Evolutionary conservation across 768 basidiomycete genomes (phyloP).

Genomic region (Mycena vulgaris): DNA sequence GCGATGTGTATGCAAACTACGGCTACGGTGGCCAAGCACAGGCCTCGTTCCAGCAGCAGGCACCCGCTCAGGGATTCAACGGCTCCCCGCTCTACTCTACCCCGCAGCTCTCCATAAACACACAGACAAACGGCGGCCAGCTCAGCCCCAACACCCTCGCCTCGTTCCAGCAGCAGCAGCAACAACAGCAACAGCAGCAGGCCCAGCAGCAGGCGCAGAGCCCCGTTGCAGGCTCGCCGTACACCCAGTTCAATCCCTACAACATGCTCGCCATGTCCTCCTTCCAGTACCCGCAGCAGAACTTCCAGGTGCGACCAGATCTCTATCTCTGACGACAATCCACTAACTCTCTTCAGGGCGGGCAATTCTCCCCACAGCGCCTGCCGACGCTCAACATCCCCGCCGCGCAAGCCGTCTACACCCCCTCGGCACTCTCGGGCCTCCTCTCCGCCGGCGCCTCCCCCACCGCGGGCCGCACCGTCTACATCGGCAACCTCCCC

Average conservation of each 20-base stretch:
- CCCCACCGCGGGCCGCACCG: slow-evolving; percentile 82
- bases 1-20: slow-evolving; percentile 88
- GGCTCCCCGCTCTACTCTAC: slow-evolving; percentile 81
- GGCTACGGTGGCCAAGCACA: slow-evolving; percentile 88
- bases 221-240: slow-evolving; percentile 63
- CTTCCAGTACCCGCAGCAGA: slow-evolving; percentile 49
- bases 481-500: slow-evolving; percentile 97
- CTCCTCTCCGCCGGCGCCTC: slow-evolving; percentile 74
- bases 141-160: slow-evolving; percentile 79
- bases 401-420: slow-evolving; percentile 80
- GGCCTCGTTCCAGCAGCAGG: slow-evolving; percentile 63
- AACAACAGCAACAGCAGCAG: slow-evolving; percentile 56
- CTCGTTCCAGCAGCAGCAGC: slow-evolving; percentile 62
- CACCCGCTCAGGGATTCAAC: slow-evolving; percentile 64
- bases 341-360: slow-evolving; percentile 29
- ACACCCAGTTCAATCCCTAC: slow-evolving; percentile 76
- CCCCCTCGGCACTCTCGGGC: slow-evolving; percentile 83
- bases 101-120: slow-evolving; percentile 79
- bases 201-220: slow-evolving; percentile 58
- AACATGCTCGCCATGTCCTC: slow-evolving; percentile 85
- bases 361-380: slow-evolving; percentile 56
- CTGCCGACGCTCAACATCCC: slow-evolving; percentile 82
- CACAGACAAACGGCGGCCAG: slow-evolving; percentile 68
- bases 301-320: slow-evolving; percentile 52
- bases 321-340: no score